Conservation (phyloP, 2,329 filamentous ascomycete genomes). For the Talaromyces piceae region DNA sequence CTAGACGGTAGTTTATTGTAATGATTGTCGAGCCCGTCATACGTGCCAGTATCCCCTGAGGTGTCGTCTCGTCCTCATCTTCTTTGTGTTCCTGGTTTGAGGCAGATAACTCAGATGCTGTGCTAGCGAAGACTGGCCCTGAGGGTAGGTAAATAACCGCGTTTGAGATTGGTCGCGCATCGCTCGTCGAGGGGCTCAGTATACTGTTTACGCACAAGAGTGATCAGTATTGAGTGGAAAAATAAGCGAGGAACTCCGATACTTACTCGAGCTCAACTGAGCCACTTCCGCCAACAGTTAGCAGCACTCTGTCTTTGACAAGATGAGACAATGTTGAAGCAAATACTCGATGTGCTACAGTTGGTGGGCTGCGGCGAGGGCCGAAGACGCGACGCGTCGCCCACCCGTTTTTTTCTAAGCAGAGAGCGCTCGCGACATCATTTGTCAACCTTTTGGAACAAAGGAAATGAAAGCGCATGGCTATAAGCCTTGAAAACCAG, state of each 20-base stretch:
- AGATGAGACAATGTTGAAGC: constrained; percentile 5
- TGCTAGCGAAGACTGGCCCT: constrained; percentile 5
- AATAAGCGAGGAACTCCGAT: neutral
- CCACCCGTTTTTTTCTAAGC: neutral
- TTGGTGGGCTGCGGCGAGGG: neutral
- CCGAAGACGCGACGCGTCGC: constrained; percentile 7
- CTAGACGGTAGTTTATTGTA: constrained; percentile 36
- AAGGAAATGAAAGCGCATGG: neutral
- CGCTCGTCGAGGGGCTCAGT: constrained; percentile 1
- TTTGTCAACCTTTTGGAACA: neutral
- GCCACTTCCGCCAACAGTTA: constrained; percentile 12
- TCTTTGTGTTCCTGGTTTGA: neutral
- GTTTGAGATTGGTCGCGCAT: constrained; percentile 2
- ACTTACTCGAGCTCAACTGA: constrained; percentile 6
- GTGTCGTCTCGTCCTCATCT: constrained; percentile 2
- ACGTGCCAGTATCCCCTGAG: constrained; percentile 23
- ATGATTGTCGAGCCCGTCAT: constrained; percentile 28
- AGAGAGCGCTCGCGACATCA: neutral
- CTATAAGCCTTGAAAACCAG: neutral
- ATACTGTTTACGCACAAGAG: neutral
- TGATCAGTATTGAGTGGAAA: neutral
- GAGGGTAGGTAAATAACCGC: constrained; percentile 11
- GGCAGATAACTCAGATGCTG: neutral
- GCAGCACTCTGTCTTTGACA: constrained; percentile 6
- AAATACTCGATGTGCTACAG: constrained; percentile 2